Evolutionary conservation across 176 grass and related monocot species (phyloP).

Genomic region (Oryza brachyantha): DNA sequence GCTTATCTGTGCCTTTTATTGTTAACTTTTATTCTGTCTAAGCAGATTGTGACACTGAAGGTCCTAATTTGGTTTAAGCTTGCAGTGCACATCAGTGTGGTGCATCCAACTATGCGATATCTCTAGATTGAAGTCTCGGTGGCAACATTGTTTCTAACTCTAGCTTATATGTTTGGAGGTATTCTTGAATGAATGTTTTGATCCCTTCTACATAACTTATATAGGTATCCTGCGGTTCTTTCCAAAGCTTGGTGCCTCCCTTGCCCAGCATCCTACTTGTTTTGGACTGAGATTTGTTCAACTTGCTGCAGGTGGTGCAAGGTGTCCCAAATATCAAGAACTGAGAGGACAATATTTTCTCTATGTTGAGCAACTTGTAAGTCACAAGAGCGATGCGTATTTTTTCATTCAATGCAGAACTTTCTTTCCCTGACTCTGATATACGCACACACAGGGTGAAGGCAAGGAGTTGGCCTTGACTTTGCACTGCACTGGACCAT

Average conservation of each 20-base stretch:
- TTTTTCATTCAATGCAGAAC: not conserved
- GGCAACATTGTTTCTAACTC: not conserved
- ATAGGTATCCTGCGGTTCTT: not conserved
- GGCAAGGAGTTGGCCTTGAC: conserved; percentile 26
- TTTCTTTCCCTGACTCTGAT: conserved; percentile 1
- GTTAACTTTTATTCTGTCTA: not conserved
- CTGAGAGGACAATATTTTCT: not conserved
- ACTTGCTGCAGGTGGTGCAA: not conserved
- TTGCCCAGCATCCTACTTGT: not conserved
- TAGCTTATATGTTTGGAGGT: not conserved
- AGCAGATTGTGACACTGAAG: too few relatives aligned
- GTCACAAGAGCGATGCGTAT: conserved; percentile 14
- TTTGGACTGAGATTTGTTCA: not conserved
- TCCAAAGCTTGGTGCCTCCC: not conserved
- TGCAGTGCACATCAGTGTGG: not conserved
- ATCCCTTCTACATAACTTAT: not conserved
- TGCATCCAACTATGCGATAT: not conserved
- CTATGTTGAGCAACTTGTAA: conserved; percentile 16
- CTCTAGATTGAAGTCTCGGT: not conserved
- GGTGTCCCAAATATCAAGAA: conserved; percentile 20
- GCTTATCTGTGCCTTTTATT: not conserved
- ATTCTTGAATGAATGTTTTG: not conserved
- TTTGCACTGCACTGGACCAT: conserved; percentile 28
- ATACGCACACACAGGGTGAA: not conserved
- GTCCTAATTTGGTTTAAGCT: not conserved